These are phyloP conservation scores for Kwoniella dejecticola DNA, from an alignment of 768 basidiomycete species.

Conservation along the genomic window DNA sequence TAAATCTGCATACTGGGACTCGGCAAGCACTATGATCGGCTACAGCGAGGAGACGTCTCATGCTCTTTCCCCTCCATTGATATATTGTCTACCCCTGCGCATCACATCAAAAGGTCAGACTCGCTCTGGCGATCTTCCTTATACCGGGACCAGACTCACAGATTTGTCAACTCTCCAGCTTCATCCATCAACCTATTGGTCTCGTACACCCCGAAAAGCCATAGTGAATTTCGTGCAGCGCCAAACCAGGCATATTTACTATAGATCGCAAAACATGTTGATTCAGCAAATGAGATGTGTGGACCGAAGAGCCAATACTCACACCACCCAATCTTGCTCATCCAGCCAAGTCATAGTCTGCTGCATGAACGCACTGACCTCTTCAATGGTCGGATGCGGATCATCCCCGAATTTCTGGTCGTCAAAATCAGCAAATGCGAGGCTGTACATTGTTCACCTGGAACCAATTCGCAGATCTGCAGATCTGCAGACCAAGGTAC, in stretches of 20 bases:
- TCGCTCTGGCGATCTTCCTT: neutral
- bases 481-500: too few species aligned
- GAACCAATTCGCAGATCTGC: neutral
- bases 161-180: conserved; percentile 12
- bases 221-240: conserved; percentile 1
- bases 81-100: conserved; percentile 12
- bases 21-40: too few species aligned
- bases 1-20: too few species aligned
- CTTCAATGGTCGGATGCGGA: neutral
- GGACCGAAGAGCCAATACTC: conserved; percentile 1
- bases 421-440: neutral
- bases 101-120: neutral
- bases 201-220: conserved; percentile 25
- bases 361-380: conserved; percentile 19
- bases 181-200: conserved; percentile 27
- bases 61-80: too few species aligned
- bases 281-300: neutral
- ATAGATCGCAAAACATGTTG: neutral
- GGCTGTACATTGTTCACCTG: neutral
- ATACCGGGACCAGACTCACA: conserved; percentile 19
- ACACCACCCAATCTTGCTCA: conserved; percentile 23
- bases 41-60: too few species aligned
- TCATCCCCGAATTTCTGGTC: neutral
- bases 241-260: conserved; percentile 39
- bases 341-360: conserved; percentile 29